Conservation (phyloP, 108 stramenopile genomes). For the Chaetoceros muelleri region DNA sequence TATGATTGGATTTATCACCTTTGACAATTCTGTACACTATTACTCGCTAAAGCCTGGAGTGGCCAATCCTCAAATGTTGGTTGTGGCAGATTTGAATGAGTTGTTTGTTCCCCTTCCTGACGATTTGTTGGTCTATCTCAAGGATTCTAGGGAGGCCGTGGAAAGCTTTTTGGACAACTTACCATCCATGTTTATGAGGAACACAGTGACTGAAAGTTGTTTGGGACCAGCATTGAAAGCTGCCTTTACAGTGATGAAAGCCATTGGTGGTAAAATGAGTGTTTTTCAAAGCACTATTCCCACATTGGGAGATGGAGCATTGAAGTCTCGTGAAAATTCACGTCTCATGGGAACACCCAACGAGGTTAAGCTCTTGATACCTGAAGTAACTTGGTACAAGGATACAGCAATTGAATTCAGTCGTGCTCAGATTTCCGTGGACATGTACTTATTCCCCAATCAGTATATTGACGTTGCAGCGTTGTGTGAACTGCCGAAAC, state of each 20-base stretch:
- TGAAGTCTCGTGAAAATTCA: constrained; percentile 86
- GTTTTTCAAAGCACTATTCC: constrained; percentile 88
- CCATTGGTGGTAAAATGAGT: constrained; percentile 95
- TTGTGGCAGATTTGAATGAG: constrained; percentile 89
- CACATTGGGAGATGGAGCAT: constrained; percentile 82
- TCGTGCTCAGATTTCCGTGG: constrained; percentile 92
- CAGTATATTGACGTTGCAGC: constrained; percentile 91
- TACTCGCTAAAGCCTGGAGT: constrained; percentile 85
- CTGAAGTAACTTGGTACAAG: constrained; percentile 82
- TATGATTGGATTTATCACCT: constrained; percentile 92
- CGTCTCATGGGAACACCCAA: constrained; percentile 86
- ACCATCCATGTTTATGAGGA: constrained; percentile 85
- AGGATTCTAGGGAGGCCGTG: constrained; percentile 76
- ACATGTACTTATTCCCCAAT: constrained; percentile 86
- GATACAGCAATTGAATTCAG: constrained; percentile 93
- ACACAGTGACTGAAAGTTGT: constrained; percentile 42
- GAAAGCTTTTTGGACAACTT: constrained; percentile 89
- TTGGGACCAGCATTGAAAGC: constrained; percentile 92
- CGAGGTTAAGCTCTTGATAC: constrained; percentile 83
- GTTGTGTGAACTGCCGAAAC: constrained; percentile 71
- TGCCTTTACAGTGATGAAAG: constrained; percentile 91
- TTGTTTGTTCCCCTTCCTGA: constrained; percentile 93
- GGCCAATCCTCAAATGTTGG: constrained; percentile 87
- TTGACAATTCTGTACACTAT: constrained; percentile 91
- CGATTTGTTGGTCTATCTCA: constrained; percentile 91